Conservation (phyloP, 495 filamentous ascomycete species). For the Pyrenula aspistea region DNA sequence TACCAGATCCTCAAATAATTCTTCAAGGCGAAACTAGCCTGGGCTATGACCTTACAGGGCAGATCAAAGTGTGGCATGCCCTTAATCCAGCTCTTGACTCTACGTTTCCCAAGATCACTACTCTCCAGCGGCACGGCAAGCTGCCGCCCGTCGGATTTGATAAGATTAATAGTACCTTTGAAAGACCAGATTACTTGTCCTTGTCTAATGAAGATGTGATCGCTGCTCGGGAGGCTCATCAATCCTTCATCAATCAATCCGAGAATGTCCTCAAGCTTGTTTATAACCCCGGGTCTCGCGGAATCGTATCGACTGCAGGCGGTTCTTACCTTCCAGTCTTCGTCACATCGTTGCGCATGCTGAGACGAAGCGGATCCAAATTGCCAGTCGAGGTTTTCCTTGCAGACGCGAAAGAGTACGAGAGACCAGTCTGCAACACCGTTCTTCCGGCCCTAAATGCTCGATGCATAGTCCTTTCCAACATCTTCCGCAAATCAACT, state of each 20-base stretch:
- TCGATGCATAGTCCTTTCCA: constrained; percentile 30
- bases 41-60: constrained; percentile 5
- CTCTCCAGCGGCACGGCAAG: constrained; percentile 10
- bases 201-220: constrained; percentile 19
- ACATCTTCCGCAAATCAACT: constrained; percentile 18
- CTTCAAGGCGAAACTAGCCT: not conserved
- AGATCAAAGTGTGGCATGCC: constrained; percentile 17
- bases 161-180: constrained; percentile 3
- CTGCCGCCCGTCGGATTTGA: constrained; percentile 15
- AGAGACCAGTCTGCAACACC: constrained; percentile 32
- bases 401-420: constrained; percentile 28
- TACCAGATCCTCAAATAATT: not conserved
- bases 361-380: constrained; percentile 36
- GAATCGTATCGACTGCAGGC: not conserved
- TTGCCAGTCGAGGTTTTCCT: constrained; percentile 45
- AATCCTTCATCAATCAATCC: not conserved
- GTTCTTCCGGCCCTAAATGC: constrained; percentile 35
- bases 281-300: not conserved
- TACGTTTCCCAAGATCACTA: constrained; percentile 10
- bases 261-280: not conserved
- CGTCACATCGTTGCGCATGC: constrained; percentile 36
- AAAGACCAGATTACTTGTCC: constrained; percentile 18
- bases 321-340: constrained; percentile 22
- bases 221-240: constrained; percentile 16
- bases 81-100: constrained; percentile 12